Percentiles rank a stretch among this genome's conserved stretches.
These are phyloP conservation scores for Hansenula sp. DNA, from an alignment of 1,139 yeast species.

Conservation along the genomic window DNA sequence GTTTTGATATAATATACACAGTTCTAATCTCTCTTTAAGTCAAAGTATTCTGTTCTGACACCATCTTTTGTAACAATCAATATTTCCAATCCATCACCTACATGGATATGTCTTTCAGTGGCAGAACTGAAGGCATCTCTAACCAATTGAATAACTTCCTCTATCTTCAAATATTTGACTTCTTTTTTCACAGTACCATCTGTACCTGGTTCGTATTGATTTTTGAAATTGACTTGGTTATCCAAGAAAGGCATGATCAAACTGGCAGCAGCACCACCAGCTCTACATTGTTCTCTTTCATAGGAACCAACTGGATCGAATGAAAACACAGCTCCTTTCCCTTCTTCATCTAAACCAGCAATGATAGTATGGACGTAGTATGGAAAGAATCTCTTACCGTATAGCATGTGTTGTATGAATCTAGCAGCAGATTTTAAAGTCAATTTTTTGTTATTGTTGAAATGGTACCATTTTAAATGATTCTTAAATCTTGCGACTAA, in stretches of 20 bases:
- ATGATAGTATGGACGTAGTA: conserved; percentile 92
- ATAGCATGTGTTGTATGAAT: conserved; percentile 82
- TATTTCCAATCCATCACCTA: conserved; percentile 94
- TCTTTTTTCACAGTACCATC: conserved; percentile 62
- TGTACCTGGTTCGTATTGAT: conserved; percentile 79
- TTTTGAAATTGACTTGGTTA: conserved; percentile 93
- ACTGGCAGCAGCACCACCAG: conserved; percentile 97
- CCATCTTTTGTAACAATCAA: conserved; percentile 92
- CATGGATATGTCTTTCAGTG: conserved; percentile 96
- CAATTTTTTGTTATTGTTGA: conserved; percentile 75
- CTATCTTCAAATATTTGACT: conserved; percentile 63
- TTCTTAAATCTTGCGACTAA: conserved; percentile 73
- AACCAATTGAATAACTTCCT: conserved; percentile 82
- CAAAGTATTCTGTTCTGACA: conserved; percentile 74
- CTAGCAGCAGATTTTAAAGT: conserved; percentile 79
- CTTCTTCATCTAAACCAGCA: conserved; percentile 93
- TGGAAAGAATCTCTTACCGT: conserved; percentile 94
- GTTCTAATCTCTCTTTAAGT: conserved; percentile 77
- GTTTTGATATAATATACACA: background rate
- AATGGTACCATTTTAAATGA: conserved; percentile 91
- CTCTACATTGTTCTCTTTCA: conserved; percentile 95
- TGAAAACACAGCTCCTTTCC: conserved; percentile 91
- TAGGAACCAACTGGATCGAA: conserved; percentile 98
- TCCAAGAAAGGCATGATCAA: conserved; percentile 96
- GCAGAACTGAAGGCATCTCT: conserved; percentile 95